Conservation (phyloP, 163 green algal species). For the Chlorella variabilis region DNA sequence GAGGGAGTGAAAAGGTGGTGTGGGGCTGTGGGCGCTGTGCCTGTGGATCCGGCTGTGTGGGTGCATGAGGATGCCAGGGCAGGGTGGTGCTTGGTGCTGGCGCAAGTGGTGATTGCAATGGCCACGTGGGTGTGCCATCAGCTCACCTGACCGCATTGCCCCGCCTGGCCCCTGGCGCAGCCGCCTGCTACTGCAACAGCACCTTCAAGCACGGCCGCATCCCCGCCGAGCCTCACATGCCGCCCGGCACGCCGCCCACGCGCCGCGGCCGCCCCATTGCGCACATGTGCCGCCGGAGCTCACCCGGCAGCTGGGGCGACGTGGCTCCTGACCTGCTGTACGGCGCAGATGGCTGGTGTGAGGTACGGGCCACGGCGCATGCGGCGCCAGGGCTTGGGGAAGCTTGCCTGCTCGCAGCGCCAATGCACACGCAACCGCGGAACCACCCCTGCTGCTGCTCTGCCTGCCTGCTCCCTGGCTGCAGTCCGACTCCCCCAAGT, state of each 20-base stretch:
- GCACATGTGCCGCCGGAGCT: conserved; percentile 54
- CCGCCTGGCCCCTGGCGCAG: neutral
- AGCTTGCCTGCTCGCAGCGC: no score
- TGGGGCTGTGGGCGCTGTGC: no score
- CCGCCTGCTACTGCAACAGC: conserved; percentile 10
- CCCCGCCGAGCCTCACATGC: neutral
- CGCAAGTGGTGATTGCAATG: no score
- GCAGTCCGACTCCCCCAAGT: neutral
- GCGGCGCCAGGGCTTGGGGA: no score
- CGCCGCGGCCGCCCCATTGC: conserved; percentile 57
- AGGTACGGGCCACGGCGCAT: conserved; percentile 12
- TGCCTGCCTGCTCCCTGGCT: no score
- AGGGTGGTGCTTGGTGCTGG: no score
- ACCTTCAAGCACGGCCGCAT: conserved; percentile 3
- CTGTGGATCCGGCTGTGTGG: no score
- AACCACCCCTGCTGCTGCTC: no score
- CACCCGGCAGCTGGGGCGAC: conserved; percentile 3
- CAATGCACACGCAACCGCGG: no score
- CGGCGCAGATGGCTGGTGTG: conserved; percentile 44
- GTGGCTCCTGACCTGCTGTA: conserved; percentile 9
- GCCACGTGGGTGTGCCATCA: no score
- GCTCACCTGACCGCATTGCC: neutral
- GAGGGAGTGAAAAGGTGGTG: no score
- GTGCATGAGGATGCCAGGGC: no score
- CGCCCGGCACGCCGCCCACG: conserved; percentile 47